phyloP scores from a whole-genome alignment of 2,329 filamentous ascomycete genomes.

The Sclerotinia minor region DNA sequence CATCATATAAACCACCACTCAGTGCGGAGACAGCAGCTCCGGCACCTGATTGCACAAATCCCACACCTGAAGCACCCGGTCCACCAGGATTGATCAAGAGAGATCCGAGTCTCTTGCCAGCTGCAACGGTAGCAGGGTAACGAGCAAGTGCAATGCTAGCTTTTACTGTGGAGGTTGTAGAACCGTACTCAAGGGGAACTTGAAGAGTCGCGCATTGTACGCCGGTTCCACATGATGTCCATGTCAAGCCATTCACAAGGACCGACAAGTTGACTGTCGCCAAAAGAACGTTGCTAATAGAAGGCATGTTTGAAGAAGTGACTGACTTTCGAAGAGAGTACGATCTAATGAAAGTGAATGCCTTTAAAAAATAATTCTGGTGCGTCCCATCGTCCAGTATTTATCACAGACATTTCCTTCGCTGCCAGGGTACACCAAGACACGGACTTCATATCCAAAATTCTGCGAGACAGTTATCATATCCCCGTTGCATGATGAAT shows the following conservation, averaged over 20 bases:
- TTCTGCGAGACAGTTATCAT: not conserved
- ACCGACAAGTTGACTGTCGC: conserved; percentile 8
- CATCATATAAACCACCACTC: conserved; percentile 30
- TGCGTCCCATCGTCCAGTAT: not conserved
- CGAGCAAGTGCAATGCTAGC: conserved; percentile 9
- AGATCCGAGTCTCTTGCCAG: not conserved
- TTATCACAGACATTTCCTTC: not conserved
- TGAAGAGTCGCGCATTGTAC: conserved; percentile 24
- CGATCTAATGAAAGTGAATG: not conserved
- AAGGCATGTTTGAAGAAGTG: conserved; percentile 1
- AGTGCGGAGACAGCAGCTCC: conserved; percentile 18
- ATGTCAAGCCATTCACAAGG: conserved; percentile 15
- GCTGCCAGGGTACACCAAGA: not conserved
- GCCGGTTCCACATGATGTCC: conserved; percentile 26
- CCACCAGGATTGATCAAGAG: conserved; percentile 26
- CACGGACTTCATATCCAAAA: not conserved
- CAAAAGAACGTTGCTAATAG: not conserved
- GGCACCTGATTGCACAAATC: conserved; percentile 30
- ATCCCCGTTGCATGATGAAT: not conserved
- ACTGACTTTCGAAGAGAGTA: not conserved
- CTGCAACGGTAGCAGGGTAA: conserved; percentile 1
- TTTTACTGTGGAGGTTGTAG: not conserved
- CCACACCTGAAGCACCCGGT: conserved; percentile 30
- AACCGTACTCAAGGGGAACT: conserved; percentile 28
- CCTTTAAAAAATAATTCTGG: not conserved